Evolutionary conservation across 768 basidiomycete genomes (phyloP).

Genomic region (Lactarius indigo): DNA sequence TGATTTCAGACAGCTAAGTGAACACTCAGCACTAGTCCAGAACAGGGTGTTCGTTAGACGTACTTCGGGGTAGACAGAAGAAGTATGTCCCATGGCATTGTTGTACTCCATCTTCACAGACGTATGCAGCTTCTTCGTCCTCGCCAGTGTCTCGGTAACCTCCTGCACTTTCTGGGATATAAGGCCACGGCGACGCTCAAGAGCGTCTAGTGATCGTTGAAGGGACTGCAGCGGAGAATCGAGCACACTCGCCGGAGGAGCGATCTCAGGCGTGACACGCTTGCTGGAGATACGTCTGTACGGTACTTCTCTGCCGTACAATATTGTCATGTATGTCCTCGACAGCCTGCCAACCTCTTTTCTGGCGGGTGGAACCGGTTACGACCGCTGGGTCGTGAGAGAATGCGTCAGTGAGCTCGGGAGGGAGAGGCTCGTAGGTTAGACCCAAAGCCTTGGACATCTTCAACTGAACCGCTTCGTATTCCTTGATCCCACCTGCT

Average conservation of each 20-base stretch:
- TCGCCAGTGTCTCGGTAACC: slow-evolving; percentile 46
- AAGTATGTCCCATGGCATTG: slow-evolving; percentile 59
- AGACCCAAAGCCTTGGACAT: slow-evolving; percentile 48
- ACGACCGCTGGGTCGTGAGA: slow-evolving; percentile 77
- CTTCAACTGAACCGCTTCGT: slow-evolving; percentile 55
- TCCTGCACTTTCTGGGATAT: slow-evolving; percentile 47
- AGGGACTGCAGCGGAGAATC: slow-evolving; percentile 47
- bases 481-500: slow-evolving; percentile 59
- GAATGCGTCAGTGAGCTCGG: slow-evolving; percentile 69
- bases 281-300: slow-evolving; percentile 25
- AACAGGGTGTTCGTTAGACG: slow-evolving; percentile 16
- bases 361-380: slow-evolving; percentile 57
- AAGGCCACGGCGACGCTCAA: slow-evolving; percentile 46
- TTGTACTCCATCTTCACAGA: slow-evolving; percentile 65
- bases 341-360: slow-evolving; percentile 65
- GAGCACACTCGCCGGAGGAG: slow-evolving; percentile 47
- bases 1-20: slow-evolving; percentile 61
- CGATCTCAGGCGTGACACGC: not conserved
- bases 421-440: slow-evolving; percentile 49
- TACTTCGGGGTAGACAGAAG: slow-evolving; percentile 78
- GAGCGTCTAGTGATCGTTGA: slow-evolving; percentile 43
- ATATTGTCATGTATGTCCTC: slow-evolving; percentile 71
- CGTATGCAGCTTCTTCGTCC: slow-evolving; percentile 53
- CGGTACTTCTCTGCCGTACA: slow-evolving; percentile 50
- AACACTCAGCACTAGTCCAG: slow-evolving; percentile 5